A percentile compares a stretch with the other conserved stretches of the same genome.
Evolutionary conservation across 2,329 filamentous ascomycete genomes (phyloP).

Genomic region (Bipolaris victoriae): DNA sequence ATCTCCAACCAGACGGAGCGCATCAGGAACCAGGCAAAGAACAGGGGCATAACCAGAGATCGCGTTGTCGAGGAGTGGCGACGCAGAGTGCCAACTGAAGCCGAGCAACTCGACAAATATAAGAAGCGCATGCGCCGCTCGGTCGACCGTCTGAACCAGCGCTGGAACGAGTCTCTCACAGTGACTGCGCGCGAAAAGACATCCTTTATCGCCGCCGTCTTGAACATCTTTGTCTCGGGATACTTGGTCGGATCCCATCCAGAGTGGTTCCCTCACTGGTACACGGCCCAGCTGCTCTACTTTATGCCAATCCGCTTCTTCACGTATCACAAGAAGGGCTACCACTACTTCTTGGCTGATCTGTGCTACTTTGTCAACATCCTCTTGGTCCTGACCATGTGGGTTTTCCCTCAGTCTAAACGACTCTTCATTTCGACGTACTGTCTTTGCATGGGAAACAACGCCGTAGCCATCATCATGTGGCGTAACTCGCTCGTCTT

Average conservation of each 20-base stretch:
- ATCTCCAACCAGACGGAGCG: constrained; percentile 84
- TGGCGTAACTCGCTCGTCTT: constrained; percentile 99
- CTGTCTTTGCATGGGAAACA: constrained; percentile 94
- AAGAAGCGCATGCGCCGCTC: constrained; percentile 82
- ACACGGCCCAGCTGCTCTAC: constrained; percentile 83
- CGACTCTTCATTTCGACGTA: constrained; percentile 90
- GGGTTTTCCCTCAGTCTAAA: constrained; percentile 89
- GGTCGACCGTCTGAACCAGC: constrained; percentile 83
- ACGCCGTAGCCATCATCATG: constrained; percentile 97
- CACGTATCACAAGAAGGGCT: constrained; percentile 87
- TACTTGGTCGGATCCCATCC: constrained; percentile 89
- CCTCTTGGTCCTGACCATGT: constrained; percentile 79
- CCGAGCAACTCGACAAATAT: constrained; percentile 93
- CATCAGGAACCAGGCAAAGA: constrained; percentile 82
- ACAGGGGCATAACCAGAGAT: constrained; percentile 79
- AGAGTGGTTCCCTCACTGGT: constrained; percentile 91
- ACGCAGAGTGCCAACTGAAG: constrained; percentile 80
- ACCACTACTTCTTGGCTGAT: constrained; percentile 90
- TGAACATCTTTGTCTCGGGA: constrained; percentile 97
- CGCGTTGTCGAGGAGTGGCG: constrained; percentile 94
- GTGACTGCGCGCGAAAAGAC: constrained; percentile 92
- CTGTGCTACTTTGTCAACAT: constrained; percentile 99
- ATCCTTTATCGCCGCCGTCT: constrained; percentile 92
- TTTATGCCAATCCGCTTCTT: constrained; percentile 97
- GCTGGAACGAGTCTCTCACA: constrained; percentile 87